Base-by-base conservation (phyloP, 1,139 yeast genomes). In the Lodderomyces oxycetoniae region DNA sequence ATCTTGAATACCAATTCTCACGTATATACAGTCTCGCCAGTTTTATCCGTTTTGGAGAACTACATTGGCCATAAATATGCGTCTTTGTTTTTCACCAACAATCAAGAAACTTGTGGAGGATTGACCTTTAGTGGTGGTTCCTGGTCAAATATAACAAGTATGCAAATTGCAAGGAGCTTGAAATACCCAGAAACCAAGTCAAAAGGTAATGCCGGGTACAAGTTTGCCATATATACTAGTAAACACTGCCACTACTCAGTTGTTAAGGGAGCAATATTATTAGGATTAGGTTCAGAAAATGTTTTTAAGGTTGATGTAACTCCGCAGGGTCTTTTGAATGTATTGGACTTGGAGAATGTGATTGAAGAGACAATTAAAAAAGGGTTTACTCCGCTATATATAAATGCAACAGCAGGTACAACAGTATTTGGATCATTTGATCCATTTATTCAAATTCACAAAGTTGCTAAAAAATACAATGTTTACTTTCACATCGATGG, bases 391-490 rank as follows among this genome's bases (percentile, higher is more conserved):
- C 95, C 95, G 1, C 60, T 86, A 19, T 84, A 82, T 51, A 64
- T 86, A 38, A 84, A 82, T 52, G 86, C 85, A 10, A 86, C 95
- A 4, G 94, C 95, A 0, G 95, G 95, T 2, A 84, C 95, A 3
- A 86, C 95, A 0, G 95, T 86, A 1, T 82, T 78, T 46, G 95
- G 95, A 1, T 81, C 93, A 2, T 86, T 71, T 55, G 95, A 86
- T 49, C 78, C 81, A 19, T 71, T 86, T 46, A 65, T 50, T 19
- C 71, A 68, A 26, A 77, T 86, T 28, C 57, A 79, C 2, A 53
- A 46, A 5, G 53, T 85, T 6, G 78, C 91, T 5, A 63, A 71
- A 37, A 63, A 66, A 40, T 53, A 79, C 55, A 56, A 68, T 17
- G 39, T 77, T 11, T 85, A 94, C 89, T 73, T 83, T 55, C 95